Evolutionary conservation across 768 basidiomycete species (phyloP).

Genomic region (Sarcomyxa edulis): DNA sequence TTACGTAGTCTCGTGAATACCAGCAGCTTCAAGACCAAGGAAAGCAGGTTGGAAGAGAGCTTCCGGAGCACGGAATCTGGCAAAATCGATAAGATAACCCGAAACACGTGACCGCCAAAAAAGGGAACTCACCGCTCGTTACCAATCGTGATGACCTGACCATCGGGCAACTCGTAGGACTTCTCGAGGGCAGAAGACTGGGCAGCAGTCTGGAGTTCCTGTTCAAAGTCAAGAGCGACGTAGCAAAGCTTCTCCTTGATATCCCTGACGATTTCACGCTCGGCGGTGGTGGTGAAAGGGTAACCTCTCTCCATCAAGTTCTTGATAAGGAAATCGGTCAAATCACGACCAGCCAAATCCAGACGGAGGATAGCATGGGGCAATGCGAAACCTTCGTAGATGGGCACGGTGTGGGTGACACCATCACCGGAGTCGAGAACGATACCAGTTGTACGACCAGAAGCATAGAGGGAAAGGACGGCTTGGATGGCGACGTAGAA

Average conservation of each 20-base stretch:
- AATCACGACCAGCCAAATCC: constrained; percentile 89
- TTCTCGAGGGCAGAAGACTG: constrained; percentile 89
- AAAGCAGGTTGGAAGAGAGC: constrained; percentile 92
- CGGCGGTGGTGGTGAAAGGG: constrained; percentile 89
- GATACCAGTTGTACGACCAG: constrained; percentile 92
- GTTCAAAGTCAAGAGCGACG: constrained; percentile 91
- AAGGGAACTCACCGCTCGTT: constrained; percentile 81
- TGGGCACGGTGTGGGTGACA: constrained; percentile 94
- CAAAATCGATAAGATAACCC: constrained; percentile 49
- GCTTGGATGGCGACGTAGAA: constrained; percentile 92
- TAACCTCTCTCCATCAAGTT: constrained; percentile 89
- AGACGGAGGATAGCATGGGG: constrained; percentile 92
- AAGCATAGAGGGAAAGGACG: constrained; percentile 87
- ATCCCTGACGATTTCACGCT: constrained; percentile 92
- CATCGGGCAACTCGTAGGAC: constrained; percentile 88
- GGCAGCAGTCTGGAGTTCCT: constrained; percentile 87
- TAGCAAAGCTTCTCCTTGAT: constrained; percentile 98
- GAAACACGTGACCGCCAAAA: constrained; percentile 57
- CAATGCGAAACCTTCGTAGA: constrained; percentile 91
- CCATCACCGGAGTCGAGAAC: constrained; percentile 96
- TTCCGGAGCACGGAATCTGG: constrained; percentile 86
- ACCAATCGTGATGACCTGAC: constrained; percentile 93
- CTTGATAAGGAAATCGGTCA: constrained; percentile 82
- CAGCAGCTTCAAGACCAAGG: constrained; percentile 83
- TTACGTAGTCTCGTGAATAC: constrained; percentile 89